A percentile compares a stretch with the other conserved stretches of the same genome.
Conservation (phyloP, 257 asterid genomes). For the Perilla frutescens region DNA sequence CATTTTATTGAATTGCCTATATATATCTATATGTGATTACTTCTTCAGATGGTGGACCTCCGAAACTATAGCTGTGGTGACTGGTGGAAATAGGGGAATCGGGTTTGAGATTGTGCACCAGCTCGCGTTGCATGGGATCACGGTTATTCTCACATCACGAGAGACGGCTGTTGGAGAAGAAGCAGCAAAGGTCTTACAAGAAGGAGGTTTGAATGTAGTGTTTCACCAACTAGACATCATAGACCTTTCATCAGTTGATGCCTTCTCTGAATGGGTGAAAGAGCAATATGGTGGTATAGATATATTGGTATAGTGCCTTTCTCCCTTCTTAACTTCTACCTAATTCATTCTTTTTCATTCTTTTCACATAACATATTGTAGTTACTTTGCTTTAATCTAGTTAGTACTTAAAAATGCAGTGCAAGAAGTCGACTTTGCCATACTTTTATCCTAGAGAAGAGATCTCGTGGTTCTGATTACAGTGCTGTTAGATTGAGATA, state of each 20-base stretch:
- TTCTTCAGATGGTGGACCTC: constrained; percentile 88
- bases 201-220: constrained; percentile 73
- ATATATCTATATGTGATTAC: neutral
- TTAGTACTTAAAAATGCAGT: too few species aligned
- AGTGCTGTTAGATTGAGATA: neutral
- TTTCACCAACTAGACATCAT: constrained; percentile 83
- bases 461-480: neutral
- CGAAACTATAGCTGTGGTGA: constrained; percentile 82
- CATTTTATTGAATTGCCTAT: neutral
- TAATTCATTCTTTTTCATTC: neutral
- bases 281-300: constrained; percentile 78
- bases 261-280: constrained; percentile 66
- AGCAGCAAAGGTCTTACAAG: constrained; percentile 77
- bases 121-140: constrained; percentile 78
- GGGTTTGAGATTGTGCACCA: constrained; percentile 91
- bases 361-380: neutral
- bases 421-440: neutral
- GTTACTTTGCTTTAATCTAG: neutral
- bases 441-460: neutral
- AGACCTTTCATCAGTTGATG: constrained; percentile 65
- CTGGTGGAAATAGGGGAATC: constrained; percentile 95
- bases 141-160: constrained; percentile 84
- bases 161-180: constrained; percentile 79
- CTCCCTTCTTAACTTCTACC: constrained; percentile 20
- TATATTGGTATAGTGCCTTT: constrained; percentile 65